Evolutionary conservation across 495 filamentous ascomycete genomes (phyloP).

Genomic region (Xylaria sp.): DNA sequence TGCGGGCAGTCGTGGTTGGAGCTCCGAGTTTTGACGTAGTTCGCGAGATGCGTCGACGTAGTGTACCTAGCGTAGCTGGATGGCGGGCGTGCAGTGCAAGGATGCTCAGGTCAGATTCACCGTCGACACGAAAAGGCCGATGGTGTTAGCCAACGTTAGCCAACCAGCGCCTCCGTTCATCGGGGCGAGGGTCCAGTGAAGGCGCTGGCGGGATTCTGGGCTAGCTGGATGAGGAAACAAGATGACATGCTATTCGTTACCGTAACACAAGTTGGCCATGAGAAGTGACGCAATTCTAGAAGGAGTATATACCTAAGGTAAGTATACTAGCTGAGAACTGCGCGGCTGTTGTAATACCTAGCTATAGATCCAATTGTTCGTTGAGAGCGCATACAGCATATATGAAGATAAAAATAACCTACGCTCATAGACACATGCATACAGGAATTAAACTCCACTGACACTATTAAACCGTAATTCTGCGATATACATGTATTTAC

Average conservation of each 20-base stretch:
- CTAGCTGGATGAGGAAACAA: conserved; percentile 17
- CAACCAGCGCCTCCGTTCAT: background rate
- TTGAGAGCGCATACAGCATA: background rate
- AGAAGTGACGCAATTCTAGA: conserved; percentile 17
- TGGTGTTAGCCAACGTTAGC: background rate
- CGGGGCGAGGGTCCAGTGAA: background rate
- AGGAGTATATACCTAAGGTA: too few species aligned
- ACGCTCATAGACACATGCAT: too few species aligned
- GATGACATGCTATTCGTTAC: background rate
- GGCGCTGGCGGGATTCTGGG: background rate
- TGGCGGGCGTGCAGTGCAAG: conserved; percentile 4
- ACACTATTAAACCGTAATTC: too few species aligned
- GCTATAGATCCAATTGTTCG: too few species aligned
- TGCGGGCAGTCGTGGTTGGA: background rate
- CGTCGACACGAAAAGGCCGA: conserved; percentile 6
- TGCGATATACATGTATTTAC: too few species aligned
- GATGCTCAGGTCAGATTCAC: conserved; percentile 13
- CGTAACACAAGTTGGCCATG: background rate
- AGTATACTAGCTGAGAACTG: background rate
- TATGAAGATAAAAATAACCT: background rate
- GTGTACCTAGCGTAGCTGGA: background rate
- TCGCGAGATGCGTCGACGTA: background rate
- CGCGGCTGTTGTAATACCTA: too few species aligned
- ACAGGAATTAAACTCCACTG: too few species aligned
- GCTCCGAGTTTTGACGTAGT: conserved; percentile 21